phyloP scores from a whole-genome alignment of 2,329 filamentous ascomycete genomes.

The Epicoccum sorghinum region DNA sequence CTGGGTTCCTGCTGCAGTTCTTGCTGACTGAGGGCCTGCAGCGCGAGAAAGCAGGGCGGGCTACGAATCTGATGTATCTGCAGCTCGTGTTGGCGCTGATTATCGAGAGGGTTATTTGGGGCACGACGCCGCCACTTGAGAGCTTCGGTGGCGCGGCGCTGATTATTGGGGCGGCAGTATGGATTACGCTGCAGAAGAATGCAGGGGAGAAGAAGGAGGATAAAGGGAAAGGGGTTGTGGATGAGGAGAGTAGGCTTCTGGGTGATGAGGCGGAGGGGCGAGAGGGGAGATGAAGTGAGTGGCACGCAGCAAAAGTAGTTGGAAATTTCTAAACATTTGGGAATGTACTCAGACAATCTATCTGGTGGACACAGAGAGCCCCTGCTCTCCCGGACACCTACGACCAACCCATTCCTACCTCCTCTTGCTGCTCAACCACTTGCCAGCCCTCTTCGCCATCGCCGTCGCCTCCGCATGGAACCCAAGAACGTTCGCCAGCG shows the following conservation, averaged over 20 bases:
- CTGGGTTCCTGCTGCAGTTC: slow-evolving; percentile 82
- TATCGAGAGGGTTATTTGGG: slow-evolving; percentile 65
- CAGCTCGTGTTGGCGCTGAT: slow-evolving; percentile 70
- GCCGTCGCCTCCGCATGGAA: slow-evolving; percentile 49
- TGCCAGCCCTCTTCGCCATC: slow-evolving; percentile 47
- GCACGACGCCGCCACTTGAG: slow-evolving; percentile 35
- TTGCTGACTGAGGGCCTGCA: slow-evolving; percentile 76
- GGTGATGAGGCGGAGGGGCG: slow-evolving; percentile 5
- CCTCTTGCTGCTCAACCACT: slow-evolving; percentile 38
- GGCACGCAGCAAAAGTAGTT: no score
- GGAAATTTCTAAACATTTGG: no score
- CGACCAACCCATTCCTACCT: neutral
- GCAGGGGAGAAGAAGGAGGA: slow-evolving; percentile 3
- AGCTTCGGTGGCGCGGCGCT: slow-evolving; percentile 32
- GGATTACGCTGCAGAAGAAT: slow-evolving; percentile 34
- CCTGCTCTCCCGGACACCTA: no score
- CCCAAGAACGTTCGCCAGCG: slow-evolving; percentile 50
- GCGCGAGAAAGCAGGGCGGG: slow-evolving; percentile 66
- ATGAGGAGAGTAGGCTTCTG: slow-evolving; percentile 34
- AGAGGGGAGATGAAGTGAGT: neutral
- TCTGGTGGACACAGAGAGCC: no score
- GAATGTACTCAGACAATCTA: no score
- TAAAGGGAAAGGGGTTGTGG: slow-evolving; percentile 9
- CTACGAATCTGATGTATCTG: slow-evolving; percentile 69
- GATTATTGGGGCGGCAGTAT: slow-evolving; percentile 35